These are phyloP conservation scores for Myxozyma kluyveri DNA, from an alignment of 805 yeast genomes.

Conservation along the genomic window DNA sequence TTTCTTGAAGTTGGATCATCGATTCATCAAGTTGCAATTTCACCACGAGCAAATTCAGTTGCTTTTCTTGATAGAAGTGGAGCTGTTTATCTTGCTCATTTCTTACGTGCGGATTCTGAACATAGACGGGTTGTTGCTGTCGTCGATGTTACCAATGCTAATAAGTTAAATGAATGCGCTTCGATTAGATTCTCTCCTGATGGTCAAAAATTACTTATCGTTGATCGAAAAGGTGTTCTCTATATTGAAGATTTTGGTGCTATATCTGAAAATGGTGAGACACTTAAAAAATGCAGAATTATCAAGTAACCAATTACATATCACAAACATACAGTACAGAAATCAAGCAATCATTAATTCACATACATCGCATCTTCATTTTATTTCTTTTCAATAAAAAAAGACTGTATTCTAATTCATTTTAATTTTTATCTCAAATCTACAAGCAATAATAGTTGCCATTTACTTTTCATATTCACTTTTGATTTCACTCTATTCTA, in stretches of 20 bases:
- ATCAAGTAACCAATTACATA: no score
- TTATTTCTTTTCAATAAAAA: no score
- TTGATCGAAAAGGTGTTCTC: constrained; percentile 79
- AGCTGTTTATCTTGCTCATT: constrained; percentile 55
- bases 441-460: no score
- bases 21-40: constrained; percentile 68
- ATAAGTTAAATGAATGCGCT: constrained; percentile 72
- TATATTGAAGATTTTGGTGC: constrained; percentile 85
- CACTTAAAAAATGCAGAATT: constrained; percentile 26
- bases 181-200: constrained; percentile 69
- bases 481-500: no score
- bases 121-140: constrained; percentile 62
- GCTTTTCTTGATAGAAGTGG: constrained; percentile 82
- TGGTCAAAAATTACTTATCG: constrained; percentile 72
- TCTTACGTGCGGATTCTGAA: constrained; percentile 54
- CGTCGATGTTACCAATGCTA: constrained; percentile 76
- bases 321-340: no score
- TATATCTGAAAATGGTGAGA: constrained; percentile 44
- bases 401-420: no score
- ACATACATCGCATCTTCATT: no score
- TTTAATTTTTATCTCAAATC: no score
- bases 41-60: constrained; percentile 83
- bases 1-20: constrained; percentile 78
- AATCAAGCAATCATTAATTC: no score
- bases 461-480: no score